Base-by-base conservation (phyloP, 805 yeast species). In the Brettanomyces sp. region DNA sequence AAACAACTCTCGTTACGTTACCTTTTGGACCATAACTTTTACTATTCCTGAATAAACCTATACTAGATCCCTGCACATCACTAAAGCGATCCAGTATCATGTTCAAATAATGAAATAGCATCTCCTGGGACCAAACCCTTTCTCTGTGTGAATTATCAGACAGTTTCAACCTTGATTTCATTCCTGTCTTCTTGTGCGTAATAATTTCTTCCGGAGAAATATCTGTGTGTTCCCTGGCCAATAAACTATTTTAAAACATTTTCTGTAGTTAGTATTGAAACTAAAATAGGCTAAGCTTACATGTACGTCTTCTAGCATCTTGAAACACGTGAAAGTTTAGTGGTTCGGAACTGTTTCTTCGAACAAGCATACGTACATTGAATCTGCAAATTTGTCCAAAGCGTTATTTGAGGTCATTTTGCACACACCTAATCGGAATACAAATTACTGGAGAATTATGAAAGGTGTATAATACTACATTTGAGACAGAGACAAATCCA, bases 91-190 rank as follows among this genome's bases (percentile, higher is more conserved):
- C 67, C 4, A 63, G 40, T 2, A 63, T 43, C 21, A 55, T 23
- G 45, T 63, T 63, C 28, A 55, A 37, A 43, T 58, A 62, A 47
- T 54, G 62, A 46, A 47, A 63, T 45, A 63, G 28, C 58, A 60
- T 63, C 12, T 59, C 64, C 8, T 37, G 43, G 3, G 62, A 53
- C 63, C 63, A 60, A 1, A 55, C 55, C 40, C 47, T 49, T 22
- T 52, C 47, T 13, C 57, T 42, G 43, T 60, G 63, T 21, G 64
- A 56, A 38, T 56, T 59, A 42, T 60, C 64, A 8, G 60, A 53
- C 34, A 58, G 48, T 43, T 53, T 52, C 41, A 60, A 41, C 39
- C 56, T 46, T 6, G 60, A 44, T 24, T 50, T 52, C 60, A 60
- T 53, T 3, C 60, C 60, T 0, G 64, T 60, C 14, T 47, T 36